Percentiles rank a stretch among this genome's conserved stretches.
These are phyloP conservation scores for Entomortierella chlamydospora DNA, from an alignment of 192 early-diverging fungal species.

Conservation along the genomic window DNA sequence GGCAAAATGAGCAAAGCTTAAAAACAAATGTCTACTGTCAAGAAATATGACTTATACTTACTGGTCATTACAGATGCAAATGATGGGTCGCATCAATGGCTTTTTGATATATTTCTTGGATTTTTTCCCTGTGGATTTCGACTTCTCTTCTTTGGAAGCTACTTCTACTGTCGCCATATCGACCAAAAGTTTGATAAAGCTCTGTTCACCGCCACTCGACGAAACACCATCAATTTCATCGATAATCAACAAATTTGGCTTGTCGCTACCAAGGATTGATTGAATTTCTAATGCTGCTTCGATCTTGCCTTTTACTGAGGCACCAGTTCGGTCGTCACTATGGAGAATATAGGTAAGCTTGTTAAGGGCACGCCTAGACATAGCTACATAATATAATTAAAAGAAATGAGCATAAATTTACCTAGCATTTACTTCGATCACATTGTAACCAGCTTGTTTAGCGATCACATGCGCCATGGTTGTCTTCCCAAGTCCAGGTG, in stretches of 20 bases:
- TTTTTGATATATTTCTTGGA: slow-evolving; percentile 50
- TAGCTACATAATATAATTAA: neutral
- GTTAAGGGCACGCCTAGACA: no score
- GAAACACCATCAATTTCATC: slow-evolving; percentile 97
- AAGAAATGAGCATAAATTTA: slow-evolving; percentile 2
- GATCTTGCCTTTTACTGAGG: slow-evolving; percentile 77
- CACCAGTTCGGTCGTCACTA: slow-evolving; percentile 94
- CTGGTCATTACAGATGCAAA: slow-evolving; percentile 99
- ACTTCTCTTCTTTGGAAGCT: slow-evolving; percentile 16
- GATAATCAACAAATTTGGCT: slow-evolving; percentile 88
- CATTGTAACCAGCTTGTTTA: slow-evolving; percentile 89
- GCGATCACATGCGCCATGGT: slow-evolving; percentile 96
- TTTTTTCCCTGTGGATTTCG: slow-evolving; percentile 17
- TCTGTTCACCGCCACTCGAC: slow-evolving; percentile 77
- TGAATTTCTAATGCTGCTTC: slow-evolving; percentile 83
- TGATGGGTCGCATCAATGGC: slow-evolving; percentile 89
- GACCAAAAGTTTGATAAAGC: slow-evolving; percentile 85
- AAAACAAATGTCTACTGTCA: neutral
- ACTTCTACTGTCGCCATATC: slow-evolving; percentile 66
- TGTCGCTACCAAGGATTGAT: slow-evolving; percentile 68
- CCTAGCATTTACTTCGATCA: slow-evolving; percentile 94
- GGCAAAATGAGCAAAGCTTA: neutral
- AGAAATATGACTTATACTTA: slow-evolving; percentile 47
- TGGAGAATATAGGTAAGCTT: no score
- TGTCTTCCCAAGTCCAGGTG: slow-evolving; percentile 96